phyloP scores from a whole-genome alignment of 306 rosid species.

The Biancaea sappan region DNA sequence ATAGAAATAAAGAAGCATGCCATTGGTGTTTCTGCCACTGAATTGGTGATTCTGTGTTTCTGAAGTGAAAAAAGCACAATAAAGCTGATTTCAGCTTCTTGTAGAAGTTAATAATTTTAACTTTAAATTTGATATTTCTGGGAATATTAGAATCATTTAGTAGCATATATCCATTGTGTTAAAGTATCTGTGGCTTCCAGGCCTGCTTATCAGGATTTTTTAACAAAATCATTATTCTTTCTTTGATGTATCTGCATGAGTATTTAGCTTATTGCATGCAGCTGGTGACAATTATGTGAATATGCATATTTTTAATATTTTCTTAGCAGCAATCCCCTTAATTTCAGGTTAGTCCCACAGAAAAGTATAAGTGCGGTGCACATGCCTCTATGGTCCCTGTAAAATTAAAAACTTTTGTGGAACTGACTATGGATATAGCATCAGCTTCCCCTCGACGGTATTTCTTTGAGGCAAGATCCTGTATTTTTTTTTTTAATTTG shows the following conservation, averaged over 20 bases:
- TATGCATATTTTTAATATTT: background rate
- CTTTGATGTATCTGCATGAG: background rate
- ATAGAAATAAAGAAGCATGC: background rate
- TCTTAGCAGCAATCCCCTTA: conserved; percentile 11
- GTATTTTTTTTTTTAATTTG: conserved; percentile 40
- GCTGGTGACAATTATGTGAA: background rate
- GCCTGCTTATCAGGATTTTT: conserved; percentile 7
- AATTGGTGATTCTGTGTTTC: conserved; percentile 1
- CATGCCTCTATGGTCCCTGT: conserved; percentile 44
- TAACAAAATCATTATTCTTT: conserved; percentile 11
- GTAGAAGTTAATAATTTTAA: background rate
- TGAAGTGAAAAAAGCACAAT: background rate
- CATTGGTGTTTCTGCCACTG: conserved; percentile 9
- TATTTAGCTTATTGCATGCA: background rate
- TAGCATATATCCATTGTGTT: background rate
- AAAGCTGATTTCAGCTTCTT: background rate
- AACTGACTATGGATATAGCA: conserved; percentile 81
- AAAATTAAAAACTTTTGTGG: conserved; percentile 72
- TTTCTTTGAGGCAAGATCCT: conserved; percentile 90
- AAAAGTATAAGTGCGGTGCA: conserved; percentile 40
- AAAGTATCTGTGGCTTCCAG: background rate
- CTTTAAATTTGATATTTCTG: background rate
- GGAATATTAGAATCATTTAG: conserved; percentile 1
- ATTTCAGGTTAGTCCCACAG: conserved; percentile 69
- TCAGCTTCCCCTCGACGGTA: conserved; percentile 95